These are phyloP conservation scores for Strobilomyces dryophilus DNA, from an alignment of 768 basidiomycete species.

Conservation along the genomic window DNA sequence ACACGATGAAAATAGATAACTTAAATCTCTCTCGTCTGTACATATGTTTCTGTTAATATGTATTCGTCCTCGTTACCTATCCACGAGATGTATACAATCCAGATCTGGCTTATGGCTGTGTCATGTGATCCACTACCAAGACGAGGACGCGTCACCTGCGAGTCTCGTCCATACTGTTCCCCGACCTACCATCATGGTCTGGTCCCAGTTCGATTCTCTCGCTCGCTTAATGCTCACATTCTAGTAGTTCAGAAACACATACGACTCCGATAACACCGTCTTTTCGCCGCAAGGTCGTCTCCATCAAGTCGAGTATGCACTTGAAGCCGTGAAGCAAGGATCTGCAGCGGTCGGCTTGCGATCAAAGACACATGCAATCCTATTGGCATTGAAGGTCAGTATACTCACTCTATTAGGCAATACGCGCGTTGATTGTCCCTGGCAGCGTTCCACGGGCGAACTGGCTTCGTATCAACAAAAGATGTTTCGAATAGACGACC, in stretches of 20 bases:
- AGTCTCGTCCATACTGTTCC: constrained; percentile 9
- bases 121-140: constrained; percentile 24
- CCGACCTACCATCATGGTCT: constrained; percentile 27
- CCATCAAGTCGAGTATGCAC: constrained; percentile 97
- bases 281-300: constrained; percentile 95
- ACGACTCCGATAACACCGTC: constrained; percentile 98
- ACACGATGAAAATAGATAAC: constrained; percentile 27
- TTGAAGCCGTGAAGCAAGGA: constrained; percentile 99
- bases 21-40: background rate
- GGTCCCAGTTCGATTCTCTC: constrained; percentile 6
- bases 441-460: constrained; percentile 95
- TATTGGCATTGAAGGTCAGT: constrained; percentile 87
- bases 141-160: constrained; percentile 33
- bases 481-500: constrained; percentile 99
- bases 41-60: constrained; percentile 8
- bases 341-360: constrained; percentile 97
- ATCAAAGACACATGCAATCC: constrained; percentile 90
- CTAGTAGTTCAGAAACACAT: constrained; percentile 85
- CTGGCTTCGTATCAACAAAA: constrained; percentile 99
- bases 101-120: too few species aligned
- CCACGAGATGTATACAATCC: too few species aligned
- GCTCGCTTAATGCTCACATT: constrained; percentile 2
- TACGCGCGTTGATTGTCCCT: constrained; percentile 3
- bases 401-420: background rate
- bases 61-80: background rate